Evolutionary conservation across 345 rosid genomes (phyloP), one percentile per base, ranked within the genome.

Genomic region (Orychophragmus violaceus): DNA sequence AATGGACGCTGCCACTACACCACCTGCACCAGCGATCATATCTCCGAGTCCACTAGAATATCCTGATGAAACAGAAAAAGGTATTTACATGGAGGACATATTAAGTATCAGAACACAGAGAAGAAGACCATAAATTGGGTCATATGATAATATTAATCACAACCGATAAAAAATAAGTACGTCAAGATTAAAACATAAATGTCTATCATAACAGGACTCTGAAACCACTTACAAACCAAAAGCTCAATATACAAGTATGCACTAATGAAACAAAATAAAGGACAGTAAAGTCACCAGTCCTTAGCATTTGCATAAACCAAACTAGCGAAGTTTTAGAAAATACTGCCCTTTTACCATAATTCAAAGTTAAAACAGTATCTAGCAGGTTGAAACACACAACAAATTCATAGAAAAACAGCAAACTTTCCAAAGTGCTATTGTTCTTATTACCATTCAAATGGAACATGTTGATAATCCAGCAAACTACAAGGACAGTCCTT

Each of bases 1-100:
- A 66, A 59, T 67, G 45, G 98, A 96, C 33, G 92, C 98, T 1
- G 96, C 97, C 1, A 96, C 96, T 0, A 86, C 94, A 3, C 93
- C 89, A 10, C 94, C 92, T 64, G 92, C 98, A 0, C 96, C 98
- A 1, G 91, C 96, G 51, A 89, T 8, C 81, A 92, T 5, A 22
- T 84, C 83, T 33, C 93, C 98, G 3, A 89, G 8, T 18, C 89
- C 90, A 64, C 90, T 6, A 66, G 86, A 36, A 22, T 85, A 94
- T 25, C 95, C 93, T 89, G 73, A 52, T 36, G 28, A 58, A 28
- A 59, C 22, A 41, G 22, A 19, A 13, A 51, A 21, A 19, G 3
- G 11, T 16, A 46, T 46, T 48, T 23, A 16, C 44, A 50, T 21
- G 4, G 68, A 51, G 61, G 51, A 49, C 36, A 4, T 3, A 18